Evolutionary conservation across 1,139 yeast genomes (phyloP).

Genomic region (Hansenula lynferdii): DNA sequence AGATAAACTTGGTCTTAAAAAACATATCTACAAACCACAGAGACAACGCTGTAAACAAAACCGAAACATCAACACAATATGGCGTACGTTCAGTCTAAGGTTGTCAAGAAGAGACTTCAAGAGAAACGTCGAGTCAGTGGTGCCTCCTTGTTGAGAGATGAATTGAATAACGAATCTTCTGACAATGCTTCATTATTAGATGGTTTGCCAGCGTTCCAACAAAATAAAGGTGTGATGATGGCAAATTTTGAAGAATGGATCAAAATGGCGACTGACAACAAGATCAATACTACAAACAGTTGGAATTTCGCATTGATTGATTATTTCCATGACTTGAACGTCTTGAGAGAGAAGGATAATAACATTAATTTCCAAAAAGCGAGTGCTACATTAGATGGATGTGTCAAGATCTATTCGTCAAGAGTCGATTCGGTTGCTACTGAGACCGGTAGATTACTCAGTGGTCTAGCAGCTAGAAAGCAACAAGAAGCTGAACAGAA

Average conservation of each 20-base stretch:
- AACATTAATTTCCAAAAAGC: conserved; percentile 70
- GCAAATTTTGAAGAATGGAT: conserved; percentile 91
- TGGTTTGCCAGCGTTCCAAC: conserved; percentile 18
- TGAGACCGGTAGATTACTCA: conserved; percentile 80
- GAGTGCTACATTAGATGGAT: conserved; percentile 77
- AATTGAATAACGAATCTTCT: conserved; percentile 12
- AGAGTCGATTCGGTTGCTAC: conserved; percentile 90
- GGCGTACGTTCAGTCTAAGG: conserved; percentile 23
- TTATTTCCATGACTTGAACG: conserved; percentile 68
- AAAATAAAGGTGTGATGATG: conserved; percentile 35
- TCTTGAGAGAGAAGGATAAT: conserved; percentile 54
- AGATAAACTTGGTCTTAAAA: no score
- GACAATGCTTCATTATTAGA: conserved; percentile 16
- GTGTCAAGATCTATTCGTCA: conserved; percentile 78
- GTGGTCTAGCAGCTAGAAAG: conserved; percentile 60
- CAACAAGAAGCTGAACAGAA: conserved; percentile 13
- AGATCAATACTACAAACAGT: conserved; percentile 58
- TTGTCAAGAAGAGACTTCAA: conserved; percentile 22
- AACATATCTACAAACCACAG: no score
- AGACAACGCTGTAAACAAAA: no score
- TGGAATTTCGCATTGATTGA: conserved; percentile 91
- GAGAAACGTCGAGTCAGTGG: conserved; percentile 22
- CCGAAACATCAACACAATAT: conserved; percentile 7
- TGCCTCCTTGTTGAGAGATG: conserved; percentile 22
- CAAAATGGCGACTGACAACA: conserved; percentile 79